A percentile compares a stretch with the other conserved stretches of the same genome.
phyloP scores from a whole-genome alignment of 495 filamentous ascomycete genomes.

The Penicillium psychrofluorescens region DNA sequence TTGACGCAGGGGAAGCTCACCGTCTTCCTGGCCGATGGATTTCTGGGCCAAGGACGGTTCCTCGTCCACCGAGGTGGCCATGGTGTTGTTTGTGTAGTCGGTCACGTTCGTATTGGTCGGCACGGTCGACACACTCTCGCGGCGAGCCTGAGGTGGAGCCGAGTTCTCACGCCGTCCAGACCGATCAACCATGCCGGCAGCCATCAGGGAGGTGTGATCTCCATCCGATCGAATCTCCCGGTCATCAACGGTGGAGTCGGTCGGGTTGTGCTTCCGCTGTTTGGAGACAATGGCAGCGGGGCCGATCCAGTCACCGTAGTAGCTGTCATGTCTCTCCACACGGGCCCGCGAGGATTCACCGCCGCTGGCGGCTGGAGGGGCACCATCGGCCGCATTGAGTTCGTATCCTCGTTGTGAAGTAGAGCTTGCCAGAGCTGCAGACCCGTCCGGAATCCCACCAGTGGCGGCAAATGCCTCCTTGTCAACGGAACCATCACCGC shows the following conservation, averaged over 20 bases:
- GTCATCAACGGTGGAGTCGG: constrained; percentile 8
- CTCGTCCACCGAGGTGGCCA: constrained; percentile 31
- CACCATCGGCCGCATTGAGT: constrained; percentile 8
- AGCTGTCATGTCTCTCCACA: constrained; percentile 27
- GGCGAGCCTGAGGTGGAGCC: constrained; percentile 16
- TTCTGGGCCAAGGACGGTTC: neutral
- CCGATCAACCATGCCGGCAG: constrained; percentile 15
- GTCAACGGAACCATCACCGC: constrained; percentile 60
- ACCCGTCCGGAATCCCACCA: constrained; percentile 43
- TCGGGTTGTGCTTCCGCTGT: constrained; percentile 14
- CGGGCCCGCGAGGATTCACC: constrained; percentile 6
- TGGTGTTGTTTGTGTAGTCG: constrained; percentile 28
- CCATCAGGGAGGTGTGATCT: constrained; percentile 15
- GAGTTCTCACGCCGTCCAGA: constrained; percentile 22
- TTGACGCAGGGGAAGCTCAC: too few relatives aligned
- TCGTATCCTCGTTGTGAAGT: constrained; percentile 8
- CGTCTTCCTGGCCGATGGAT: neutral
- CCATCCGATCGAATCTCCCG: constrained; percentile 16
- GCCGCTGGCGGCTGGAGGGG: constrained; percentile 2
- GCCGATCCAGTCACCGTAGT: constrained; percentile 39
- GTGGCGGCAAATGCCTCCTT: constrained; percentile 54
- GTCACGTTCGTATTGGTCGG: constrained; percentile 32
- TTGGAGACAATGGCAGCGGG: constrained; percentile 17
- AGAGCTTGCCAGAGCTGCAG: constrained; percentile 15
- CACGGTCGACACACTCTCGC: constrained; percentile 32